These are phyloP conservation scores for Cercospora nicotianae DNA, from an alignment of 2,329 filamentous ascomycete genomes.

Conservation along the genomic window DNA sequence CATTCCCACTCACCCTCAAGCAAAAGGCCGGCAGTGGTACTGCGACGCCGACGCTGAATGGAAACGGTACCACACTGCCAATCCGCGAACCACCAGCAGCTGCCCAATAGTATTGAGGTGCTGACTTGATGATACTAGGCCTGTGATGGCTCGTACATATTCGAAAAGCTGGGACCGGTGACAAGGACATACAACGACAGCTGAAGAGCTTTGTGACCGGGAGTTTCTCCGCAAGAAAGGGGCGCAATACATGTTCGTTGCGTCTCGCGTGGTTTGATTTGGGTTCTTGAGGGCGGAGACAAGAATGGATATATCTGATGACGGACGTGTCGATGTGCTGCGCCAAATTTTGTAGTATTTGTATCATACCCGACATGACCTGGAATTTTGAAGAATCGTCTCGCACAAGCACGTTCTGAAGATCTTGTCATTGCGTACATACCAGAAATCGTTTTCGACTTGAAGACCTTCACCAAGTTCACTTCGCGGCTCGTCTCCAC, in stretches of 20 bases:
- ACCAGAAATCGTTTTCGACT: background rate
- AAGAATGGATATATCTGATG: slow-evolving; percentile 3
- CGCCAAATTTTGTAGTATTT: slow-evolving; percentile 1
- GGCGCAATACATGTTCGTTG: background rate
- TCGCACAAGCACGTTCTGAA: background rate
- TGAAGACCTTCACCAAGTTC: background rate
- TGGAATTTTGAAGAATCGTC: background rate
- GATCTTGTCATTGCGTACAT: background rate
- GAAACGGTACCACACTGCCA: slow-evolving; percentile 26
- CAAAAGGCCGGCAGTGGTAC: slow-evolving; percentile 41
- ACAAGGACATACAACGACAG: background rate
- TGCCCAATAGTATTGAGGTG: slow-evolving; percentile 9
- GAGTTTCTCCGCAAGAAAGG: background rate
- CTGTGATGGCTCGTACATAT: background rate
- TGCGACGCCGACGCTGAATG: slow-evolving; percentile 29
- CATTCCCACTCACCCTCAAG: slow-evolving; percentile 67
- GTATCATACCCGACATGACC: background rate
- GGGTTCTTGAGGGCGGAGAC: slow-evolving; percentile 1
- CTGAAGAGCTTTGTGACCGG: background rate
- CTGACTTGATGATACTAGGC: background rate
- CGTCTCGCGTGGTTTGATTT: background rate
- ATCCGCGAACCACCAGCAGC: slow-evolving; percentile 13
- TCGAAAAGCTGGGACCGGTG: background rate
- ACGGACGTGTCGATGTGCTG: background rate
- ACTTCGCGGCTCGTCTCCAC: background rate